Percentiles rank a stretch among this genome's conserved stretches.
These are phyloP conservation scores for Wilcoxina mikolae DNA, from an alignment of 495 filamentous ascomycete species.

Conservation along the genomic window DNA sequence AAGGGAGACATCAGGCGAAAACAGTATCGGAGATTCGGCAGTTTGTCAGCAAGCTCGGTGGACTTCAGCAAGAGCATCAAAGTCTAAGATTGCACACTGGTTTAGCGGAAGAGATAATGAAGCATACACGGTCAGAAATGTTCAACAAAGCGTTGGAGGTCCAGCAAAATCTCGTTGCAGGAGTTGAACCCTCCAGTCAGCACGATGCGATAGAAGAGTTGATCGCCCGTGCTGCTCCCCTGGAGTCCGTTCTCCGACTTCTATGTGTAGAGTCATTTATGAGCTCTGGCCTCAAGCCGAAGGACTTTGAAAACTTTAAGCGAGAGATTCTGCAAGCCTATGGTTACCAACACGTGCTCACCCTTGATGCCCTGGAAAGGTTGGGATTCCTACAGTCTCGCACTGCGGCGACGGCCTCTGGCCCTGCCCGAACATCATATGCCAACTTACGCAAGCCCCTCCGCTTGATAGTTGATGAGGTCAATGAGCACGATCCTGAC, in stretches of 20 bases:
- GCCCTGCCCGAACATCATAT: constrained; percentile 67
- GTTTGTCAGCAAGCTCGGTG: constrained; percentile 80
- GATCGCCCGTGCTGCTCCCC: constrained; percentile 66
- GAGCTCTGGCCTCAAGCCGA: constrained; percentile 68
- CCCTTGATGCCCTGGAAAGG: constrained; percentile 78
- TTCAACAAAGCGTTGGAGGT: constrained; percentile 83
- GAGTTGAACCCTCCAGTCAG: constrained; percentile 71
- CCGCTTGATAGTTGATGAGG: constrained; percentile 84
- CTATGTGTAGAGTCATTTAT: constrained; percentile 85
- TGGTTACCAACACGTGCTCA: constrained; percentile 84
- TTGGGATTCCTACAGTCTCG: constrained; percentile 66
- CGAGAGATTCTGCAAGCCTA: constrained; percentile 80
- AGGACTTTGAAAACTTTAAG: constrained; percentile 80
- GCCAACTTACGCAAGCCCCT: constrained; percentile 70
- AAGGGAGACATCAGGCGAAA: constrained; percentile 76
- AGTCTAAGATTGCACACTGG: constrained; percentile 81
- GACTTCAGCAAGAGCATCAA: constrained; percentile 86
- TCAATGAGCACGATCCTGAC: constrained; percentile 89
- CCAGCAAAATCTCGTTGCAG: constrained; percentile 90
- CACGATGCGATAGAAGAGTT: constrained; percentile 86
- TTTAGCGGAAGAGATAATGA: constrained; percentile 87
- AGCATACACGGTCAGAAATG: constrained; percentile 68
- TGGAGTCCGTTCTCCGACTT: constrained; percentile 66
- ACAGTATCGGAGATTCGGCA: constrained; percentile 78
- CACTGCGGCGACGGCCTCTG: constrained; percentile 38